These are phyloP conservation scores for Lachnellula cervina DNA, from an alignment of 2,329 filamentous ascomycete species.

Conservation along the genomic window DNA sequence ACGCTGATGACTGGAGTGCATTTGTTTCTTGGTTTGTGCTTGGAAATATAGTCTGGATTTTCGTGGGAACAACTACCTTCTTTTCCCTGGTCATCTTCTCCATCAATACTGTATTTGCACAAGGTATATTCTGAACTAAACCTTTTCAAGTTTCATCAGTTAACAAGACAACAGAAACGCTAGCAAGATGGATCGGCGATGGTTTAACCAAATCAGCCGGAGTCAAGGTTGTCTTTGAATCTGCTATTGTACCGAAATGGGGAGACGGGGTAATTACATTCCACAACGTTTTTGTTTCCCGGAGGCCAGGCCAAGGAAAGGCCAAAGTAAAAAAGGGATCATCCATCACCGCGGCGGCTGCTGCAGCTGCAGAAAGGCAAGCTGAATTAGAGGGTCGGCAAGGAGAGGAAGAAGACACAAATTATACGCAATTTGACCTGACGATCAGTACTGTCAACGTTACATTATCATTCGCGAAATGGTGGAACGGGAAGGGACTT, in stretches of 20 bases:
- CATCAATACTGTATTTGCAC: slow-evolving; percentile 94
- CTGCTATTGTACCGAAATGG: slow-evolving; percentile 95
- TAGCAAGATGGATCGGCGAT: slow-evolving; percentile 90
- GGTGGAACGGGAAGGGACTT: slow-evolving; percentile 95
- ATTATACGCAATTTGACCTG: slow-evolving; percentile 96
- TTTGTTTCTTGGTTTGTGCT: slow-evolving; percentile 94
- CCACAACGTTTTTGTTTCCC: slow-evolving; percentile 91
- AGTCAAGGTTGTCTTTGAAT: slow-evolving; percentile 92
- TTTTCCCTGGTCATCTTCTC: slow-evolving; percentile 86
- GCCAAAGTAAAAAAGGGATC: slow-evolving; percentile 91
- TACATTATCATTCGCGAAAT: slow-evolving; percentile 94
- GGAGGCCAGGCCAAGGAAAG: slow-evolving; percentile 75
- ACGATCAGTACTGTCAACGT: slow-evolving; percentile 95
- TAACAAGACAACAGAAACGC: slow-evolving; percentile 59
- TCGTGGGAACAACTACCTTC: slow-evolving; percentile 96
- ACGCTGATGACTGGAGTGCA: slow-evolving; percentile 91
- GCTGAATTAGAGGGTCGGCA: slow-evolving; percentile 41
- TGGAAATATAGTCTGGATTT: slow-evolving; percentile 89
- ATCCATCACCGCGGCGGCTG: slow-evolving; percentile 75
- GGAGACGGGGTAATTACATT: slow-evolving; percentile 92
- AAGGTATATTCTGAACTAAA: slow-evolving; percentile 53
- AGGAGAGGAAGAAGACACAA: slow-evolving; percentile 63
- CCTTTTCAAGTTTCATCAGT: slow-evolving; percentile 6
- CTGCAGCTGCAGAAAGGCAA: slow-evolving; percentile 68
- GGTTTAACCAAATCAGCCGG: slow-evolving; percentile 93